Base-by-base conservation (phyloP, 768 basidiomycete species). In the Glaciozyma antarctica region DNA sequence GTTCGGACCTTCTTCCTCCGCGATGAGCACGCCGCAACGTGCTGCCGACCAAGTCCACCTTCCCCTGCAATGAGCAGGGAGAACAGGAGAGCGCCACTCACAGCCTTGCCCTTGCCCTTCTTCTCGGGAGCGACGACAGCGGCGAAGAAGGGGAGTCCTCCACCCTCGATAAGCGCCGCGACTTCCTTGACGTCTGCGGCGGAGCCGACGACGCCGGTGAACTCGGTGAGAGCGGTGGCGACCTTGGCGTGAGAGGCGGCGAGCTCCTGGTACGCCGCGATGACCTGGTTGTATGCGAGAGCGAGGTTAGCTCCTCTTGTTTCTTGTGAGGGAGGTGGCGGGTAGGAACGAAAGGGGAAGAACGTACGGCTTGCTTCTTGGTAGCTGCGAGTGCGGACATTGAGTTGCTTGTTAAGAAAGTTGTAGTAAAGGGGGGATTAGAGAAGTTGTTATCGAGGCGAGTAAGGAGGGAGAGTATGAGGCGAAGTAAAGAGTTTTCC, bases 41-140 rank as follows among this genome's bases (percentile, higher is more conserved):
- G 2, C n/a, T 12, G n/a, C 17, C 47, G 12, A 24, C 47, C 19
- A 21, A 21, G 6, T 48, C 47, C 47, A 21, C 47, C n/a, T 6
- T 21, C 47, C 6, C 47, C 10, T 48, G 2, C 47, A 48, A 48
- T 8, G 47, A 48, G 45, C n/a, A 32, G 9, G 32, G 4, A 32
- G 4, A 32, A 32, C 32, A 48, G n/a, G 8, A 48, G 21, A 7
- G 47, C 47, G n/a, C 19, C 6, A 22, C 47, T 48, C 47, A 48
- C 47, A 24, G 47, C 47, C 47, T 48, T 48, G 53, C 53, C 30
- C 32, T 58, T 58, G 43, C 57, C 41, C 57, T 58, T 56, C 55
- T 56, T 56, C 34, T 34, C 38, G 43, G 38, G 26, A 24, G 51
- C 26, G 21, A 17, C 57, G 21, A n/a, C 38, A 21, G 55, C 55